Evolutionary conservation across 1,284 basidiomycete species (phyloP), one percentile per base, ranked within the genome.

Genomic region (Ganoderma multipileum): DNA sequence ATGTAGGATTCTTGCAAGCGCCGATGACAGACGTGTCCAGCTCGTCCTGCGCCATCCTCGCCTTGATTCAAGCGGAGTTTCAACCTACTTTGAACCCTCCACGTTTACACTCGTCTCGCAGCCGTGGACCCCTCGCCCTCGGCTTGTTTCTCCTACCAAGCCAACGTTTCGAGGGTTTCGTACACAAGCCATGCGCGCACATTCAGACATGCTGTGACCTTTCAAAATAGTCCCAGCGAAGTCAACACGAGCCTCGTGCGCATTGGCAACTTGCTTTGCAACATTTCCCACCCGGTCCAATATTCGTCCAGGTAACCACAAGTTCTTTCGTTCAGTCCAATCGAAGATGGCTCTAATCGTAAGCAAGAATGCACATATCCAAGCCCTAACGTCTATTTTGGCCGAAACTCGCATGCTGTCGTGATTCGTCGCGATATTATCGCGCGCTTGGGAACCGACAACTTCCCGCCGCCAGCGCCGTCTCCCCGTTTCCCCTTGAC

Each of bases 21-120:
- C 47, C 66, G 71, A 68, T 70, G 69, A 70, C 64, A 66, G 71
- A 71, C 69, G 69, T 71, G 69, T 72, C 71, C 41, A 41, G 61
- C 57, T 60, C 23, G 36, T 54, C 50, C 26, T 28, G 26, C 42
- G 42, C 42, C 11, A 5, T 54, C 52, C 52, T 30, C 3, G 28
- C n/a, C 47, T 7, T 12, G 11, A 55, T 63, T 63, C 7, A 36
- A 63, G 61, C 61, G 61, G 61, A 63, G 61, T 54, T 26, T 26
- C n/a, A 63, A 63, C 33, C 38, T 62, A 38, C 39, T 61, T 3
- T 12, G 47, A 26, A 18, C 7, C 42, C 42, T 61, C 41, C 42
- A 42, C 61, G 61, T 61, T 23, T 30, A 11, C 42, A 14, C 26
- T 20, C 1, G 52, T 16, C 16, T 44, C 57, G 8, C 23, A n/a